Base-by-base conservation (phyloP, 75 land plant genomes). In the Pinus albicaulis region DNA sequence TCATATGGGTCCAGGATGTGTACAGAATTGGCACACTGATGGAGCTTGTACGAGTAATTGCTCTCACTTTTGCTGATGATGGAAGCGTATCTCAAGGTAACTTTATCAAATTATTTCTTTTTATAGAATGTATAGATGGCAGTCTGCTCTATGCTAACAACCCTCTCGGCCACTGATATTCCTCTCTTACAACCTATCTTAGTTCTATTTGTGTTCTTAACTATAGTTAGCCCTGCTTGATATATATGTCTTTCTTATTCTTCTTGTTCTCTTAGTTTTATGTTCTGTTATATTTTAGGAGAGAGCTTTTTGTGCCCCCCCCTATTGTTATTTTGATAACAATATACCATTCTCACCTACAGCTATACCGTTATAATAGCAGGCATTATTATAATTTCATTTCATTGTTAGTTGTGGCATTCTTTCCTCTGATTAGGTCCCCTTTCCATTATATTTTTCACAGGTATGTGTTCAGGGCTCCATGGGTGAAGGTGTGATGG, bases 381-480 rank as follows among this genome's bases (percentile, higher is more conserved):
- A 3, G 12, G 11, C 53, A 10, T 48, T 48, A 48, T 7, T 48
- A 48, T 68, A 68, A 68, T 38, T 38, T 38, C 12, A 7, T 48
- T 48, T 48, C 53, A 11, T 48, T 10, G 53, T 44, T n/a, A 68
- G 12, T 11, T 68, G 52, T 68, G 38, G 13, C 13, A 68, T 44
- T 5, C n/a, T 68, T 41, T 68, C 41, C 17, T 68, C 52, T 68
- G 23, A 68, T 22, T 38, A 41, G 34, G 71, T 38, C 41, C 17
- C 19, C 7, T 19, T 41, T 8, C 48, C 1, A 60, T 41, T 23
- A 31, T 19, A 15, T 24, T 16, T 53, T 66, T 68, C 53, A 14
- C 66, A 96, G 99, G 97, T 96, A 34, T 96, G 99, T 79, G 98
- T 96, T 7, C 99, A 96, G 90, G 97, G 99, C 14, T 84, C 99